Percentiles rank a stretch among this genome's conserved stretches.
Conservation (phyloP, 805 yeast genomes). For the Spathaspora passalidarum region DNA sequence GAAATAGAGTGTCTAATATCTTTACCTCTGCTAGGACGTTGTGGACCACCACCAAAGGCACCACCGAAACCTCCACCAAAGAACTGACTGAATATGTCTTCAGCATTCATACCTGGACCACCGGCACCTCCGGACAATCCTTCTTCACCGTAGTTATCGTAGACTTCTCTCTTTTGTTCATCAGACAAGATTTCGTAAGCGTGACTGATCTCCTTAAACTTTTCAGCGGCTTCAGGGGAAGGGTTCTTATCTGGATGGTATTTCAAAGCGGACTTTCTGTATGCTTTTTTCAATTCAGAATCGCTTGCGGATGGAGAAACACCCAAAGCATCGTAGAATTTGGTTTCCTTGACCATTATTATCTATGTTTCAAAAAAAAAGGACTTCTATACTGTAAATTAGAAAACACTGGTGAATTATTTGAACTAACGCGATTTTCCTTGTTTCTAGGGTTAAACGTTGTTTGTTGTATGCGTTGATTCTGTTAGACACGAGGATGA, state of each 20-base stretch:
- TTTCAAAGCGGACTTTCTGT: slow-evolving; percentile 76
- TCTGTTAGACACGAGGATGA: neutral
- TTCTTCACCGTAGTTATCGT: slow-evolving; percentile 90
- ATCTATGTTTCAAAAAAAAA: neutral
- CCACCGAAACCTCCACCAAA: slow-evolving; percentile 64
- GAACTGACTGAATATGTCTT: slow-evolving; percentile 76
- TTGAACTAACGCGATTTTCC: neutral
- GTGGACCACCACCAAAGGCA: slow-evolving; percentile 50
- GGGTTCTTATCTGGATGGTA: slow-evolving; percentile 84
- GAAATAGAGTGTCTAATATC: slow-evolving; percentile 87
- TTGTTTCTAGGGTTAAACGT: neutral
- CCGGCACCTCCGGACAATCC: slow-evolving; percentile 82
- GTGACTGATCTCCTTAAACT: slow-evolving; percentile 84
- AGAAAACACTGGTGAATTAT: neutral
- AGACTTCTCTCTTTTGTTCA: slow-evolving; percentile 80
- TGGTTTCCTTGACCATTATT: slow-evolving; percentile 75
- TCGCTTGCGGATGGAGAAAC: slow-evolving; percentile 69
- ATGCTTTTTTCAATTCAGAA: slow-evolving; percentile 74
- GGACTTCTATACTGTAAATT: neutral
- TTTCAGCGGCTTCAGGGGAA: slow-evolving; percentile 89
- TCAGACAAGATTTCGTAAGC: slow-evolving; percentile 90
- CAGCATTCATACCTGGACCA: slow-evolving; percentile 59
- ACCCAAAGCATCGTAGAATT: slow-evolving; percentile 70
- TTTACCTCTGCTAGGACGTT: slow-evolving; percentile 85
- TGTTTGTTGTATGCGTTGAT: neutral